A percentile compares a stretch with the other conserved stretches of the same genome.
Conservation (phyloP, 2,329 filamentous ascomycete species). For the Pseudogymnoascus sp. region DNA sequence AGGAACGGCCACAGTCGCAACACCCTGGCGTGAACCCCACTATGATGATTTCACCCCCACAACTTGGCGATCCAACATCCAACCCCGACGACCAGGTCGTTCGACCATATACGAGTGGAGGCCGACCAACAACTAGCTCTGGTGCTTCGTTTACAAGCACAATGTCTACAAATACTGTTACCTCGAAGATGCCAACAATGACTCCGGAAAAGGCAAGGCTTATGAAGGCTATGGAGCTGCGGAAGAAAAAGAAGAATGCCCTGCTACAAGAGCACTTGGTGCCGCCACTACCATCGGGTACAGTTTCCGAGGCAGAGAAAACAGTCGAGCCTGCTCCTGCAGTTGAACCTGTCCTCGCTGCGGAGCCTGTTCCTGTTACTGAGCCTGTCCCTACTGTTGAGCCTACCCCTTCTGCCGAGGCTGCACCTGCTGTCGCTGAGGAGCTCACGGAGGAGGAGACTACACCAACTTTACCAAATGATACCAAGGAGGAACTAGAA, state of each 20-base stretch:
- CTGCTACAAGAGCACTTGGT: conserved; percentile 3
- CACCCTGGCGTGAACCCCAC: conserved; percentile 21
- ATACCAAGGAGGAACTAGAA: conserved; percentile 44
- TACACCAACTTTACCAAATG: conserved; percentile 20
- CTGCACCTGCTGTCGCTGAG: background rate
- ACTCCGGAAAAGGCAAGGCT: conserved; percentile 84
- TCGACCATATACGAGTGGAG: conserved; percentile 25
- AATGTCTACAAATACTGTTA: conserved; percentile 15
- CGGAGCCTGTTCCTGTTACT: background rate
- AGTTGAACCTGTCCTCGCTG: background rate
- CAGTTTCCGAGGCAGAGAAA: background rate
- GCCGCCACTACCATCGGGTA: conserved; percentile 4
- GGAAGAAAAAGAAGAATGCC: conserved; percentile 64
- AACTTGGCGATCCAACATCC: conserved; percentile 19
- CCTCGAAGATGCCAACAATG: conserved; percentile 41
- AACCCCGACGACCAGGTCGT: conserved; percentile 17
- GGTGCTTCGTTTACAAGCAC: conserved; percentile 18
- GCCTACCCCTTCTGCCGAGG: background rate
- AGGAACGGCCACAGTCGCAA: conserved; percentile 33
- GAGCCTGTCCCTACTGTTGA: background rate
- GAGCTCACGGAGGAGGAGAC: conserved; percentile 19
- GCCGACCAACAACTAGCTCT: conserved; percentile 27
- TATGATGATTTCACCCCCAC: conserved; percentile 23
- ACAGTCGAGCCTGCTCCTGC: background rate
- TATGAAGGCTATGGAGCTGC: conserved; percentile 87